A percentile compares a stretch with the other conserved stretches of the same genome.
Conservation (phyloP, 805 yeast genomes). For the Cyberlindnera saturnus region DNA sequence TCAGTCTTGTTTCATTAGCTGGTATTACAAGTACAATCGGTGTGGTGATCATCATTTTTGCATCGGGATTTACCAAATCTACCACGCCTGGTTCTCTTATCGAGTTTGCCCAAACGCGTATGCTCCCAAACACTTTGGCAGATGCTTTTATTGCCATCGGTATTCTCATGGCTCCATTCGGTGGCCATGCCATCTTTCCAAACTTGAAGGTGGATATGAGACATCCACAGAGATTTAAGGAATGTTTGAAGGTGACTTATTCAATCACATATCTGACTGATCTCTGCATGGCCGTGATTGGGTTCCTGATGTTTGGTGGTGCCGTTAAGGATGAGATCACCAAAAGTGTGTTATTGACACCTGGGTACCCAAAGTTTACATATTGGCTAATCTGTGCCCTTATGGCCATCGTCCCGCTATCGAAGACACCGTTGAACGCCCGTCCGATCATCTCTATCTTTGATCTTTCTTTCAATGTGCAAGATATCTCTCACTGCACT, state of each 20-base stretch:
- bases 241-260: constrained; percentile 53
- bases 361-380: constrained; percentile 62
- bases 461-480: constrained; percentile 43
- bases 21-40: constrained; percentile 70
- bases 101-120: constrained; percentile 54
- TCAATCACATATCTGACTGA: constrained; percentile 56
- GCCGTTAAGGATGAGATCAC: constrained; percentile 69
- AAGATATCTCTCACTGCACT: constrained; percentile 16
- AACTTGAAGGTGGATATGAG: constrained; percentile 68
- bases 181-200: constrained; percentile 80
- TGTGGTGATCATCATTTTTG: constrained; percentile 50
- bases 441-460: constrained; percentile 74
- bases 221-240: constrained; percentile 50
- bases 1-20: constrained; percentile 61
- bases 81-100: constrained; percentile 71
- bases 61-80: constrained; percentile 58
- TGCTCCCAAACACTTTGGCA: constrained; percentile 52
- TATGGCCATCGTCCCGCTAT: constrained; percentile 78
- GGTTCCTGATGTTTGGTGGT: constrained; percentile 78
- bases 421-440: constrained; percentile 79
- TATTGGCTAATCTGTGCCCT: constrained; percentile 54
- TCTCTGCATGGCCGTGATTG: constrained; percentile 56
- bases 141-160: constrained; percentile 59
- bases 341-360: constrained; percentile 58
- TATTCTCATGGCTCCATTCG: constrained; percentile 73